Evolutionary conservation across 108 stramenopile species (phyloP), one percentile per base, ranked within the genome.

Genomic region (Skeletonema potamos): DNA sequence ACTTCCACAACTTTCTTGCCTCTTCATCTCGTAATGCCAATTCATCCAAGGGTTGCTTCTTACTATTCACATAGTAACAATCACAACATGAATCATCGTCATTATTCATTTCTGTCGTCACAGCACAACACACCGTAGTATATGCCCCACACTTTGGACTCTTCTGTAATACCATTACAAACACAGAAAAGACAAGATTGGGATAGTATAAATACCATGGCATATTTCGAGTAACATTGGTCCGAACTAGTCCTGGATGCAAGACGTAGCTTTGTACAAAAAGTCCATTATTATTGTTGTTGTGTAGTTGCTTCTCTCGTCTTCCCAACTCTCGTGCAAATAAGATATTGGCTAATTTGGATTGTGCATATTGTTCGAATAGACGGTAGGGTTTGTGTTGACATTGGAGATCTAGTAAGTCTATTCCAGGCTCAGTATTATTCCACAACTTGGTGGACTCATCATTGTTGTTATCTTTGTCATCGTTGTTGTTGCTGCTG

Each of bases 221-320:
- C 96, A 96, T 95, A 67, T 93, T 82, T 29, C 91, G 77, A 2
- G 83, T 82, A 4, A 96, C 89, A 66, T 96, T 91, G 44, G 96
- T 96, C 29, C 92, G 86, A 1, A 96, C 96, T 44, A 94, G 57
- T 10, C 96, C 96, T 24, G 96, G 96, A 83, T 96, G 93, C n/a
- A 94, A 76, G 15, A 85, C 85, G 68, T 74, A 86, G 48, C 76
- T 78, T 59, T 66, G 58, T 46, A 54, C 65, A 57, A n/a, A n/a
- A n/a, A 20, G 65, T 39, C 32, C 79, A 62, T 27, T 24, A 62
- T n/a, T n/a, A n/a, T n/a, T n/a, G n/a, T n/a, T n/a, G n/a, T n/a
- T n/a, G n/a, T 64, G 29, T 26, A 6, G 24, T 7, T 67, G 57
- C 28, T 66, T 58, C 54, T 88, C 87, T 27, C 84, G 41, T 51